These are phyloP conservation scores for Panicum hallii DNA, from an alignment of 202 grass and related monocot genomes.

Conservation along the genomic window DNA sequence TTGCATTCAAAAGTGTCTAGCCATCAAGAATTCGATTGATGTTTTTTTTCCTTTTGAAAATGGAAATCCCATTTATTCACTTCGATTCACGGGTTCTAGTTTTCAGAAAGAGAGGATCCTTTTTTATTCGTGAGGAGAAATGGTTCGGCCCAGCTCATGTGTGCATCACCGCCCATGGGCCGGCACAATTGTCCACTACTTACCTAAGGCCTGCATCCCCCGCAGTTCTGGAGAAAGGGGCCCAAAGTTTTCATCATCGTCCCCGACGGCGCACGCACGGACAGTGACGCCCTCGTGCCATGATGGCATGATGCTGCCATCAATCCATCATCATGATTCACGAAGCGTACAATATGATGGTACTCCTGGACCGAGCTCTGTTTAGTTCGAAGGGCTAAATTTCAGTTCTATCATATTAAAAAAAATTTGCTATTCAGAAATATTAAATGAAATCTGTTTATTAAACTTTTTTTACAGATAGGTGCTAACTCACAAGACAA, in stretches of 20 bases:
- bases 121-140: not conserved
- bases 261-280: not conserved
- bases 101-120: not conserved
- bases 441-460: too few relatives aligned
- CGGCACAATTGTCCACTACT: not conserved
- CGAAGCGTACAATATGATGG: not conserved
- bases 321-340: not conserved
- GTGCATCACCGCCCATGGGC: not conserved
- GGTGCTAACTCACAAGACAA: too few relatives aligned
- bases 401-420: too few relatives aligned
- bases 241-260: not conserved
- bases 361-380: not conserved
- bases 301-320: not conserved
- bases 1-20: not conserved
- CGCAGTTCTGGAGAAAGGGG: not conserved
- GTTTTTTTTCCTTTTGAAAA: not conserved
- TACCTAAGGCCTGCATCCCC: not conserved
- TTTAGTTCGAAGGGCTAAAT: too few relatives aligned
- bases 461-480: too few relatives aligned
- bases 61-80: not conserved
- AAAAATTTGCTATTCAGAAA: too few relatives aligned
- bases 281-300: too few relatives aligned
- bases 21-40: not conserved
- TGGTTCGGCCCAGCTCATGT: not conserved
- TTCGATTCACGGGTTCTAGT: not conserved